phyloP scores from a whole-genome alignment of 768 basidiomycete species.

The Porphyrellus cyaneotinctus region DNA sequence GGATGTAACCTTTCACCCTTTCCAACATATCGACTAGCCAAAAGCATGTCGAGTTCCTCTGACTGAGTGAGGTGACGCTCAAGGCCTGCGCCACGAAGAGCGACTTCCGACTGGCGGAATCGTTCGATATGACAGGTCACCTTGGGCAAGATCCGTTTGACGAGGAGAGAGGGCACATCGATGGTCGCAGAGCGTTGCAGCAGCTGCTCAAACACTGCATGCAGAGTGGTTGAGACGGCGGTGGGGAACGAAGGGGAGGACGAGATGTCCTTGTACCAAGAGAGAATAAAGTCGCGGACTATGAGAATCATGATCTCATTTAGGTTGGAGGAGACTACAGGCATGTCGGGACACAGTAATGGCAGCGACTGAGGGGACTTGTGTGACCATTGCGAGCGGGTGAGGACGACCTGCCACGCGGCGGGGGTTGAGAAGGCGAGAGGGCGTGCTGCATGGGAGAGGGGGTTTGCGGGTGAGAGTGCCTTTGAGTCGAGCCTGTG shows the following conservation, averaged over 20 bases:
- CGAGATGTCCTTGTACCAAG: constrained; percentile 88
- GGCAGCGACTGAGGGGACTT: constrained; percentile 63
- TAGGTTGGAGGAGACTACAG: constrained; percentile 63
- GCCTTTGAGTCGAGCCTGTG: constrained; percentile 52
- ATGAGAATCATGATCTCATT: constrained; percentile 80
- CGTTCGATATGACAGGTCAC: constrained; percentile 86
- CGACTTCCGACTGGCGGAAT: constrained; percentile 85
- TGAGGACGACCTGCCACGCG: constrained; percentile 90
- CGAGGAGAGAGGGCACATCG: constrained; percentile 73
- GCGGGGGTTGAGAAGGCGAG: constrained; percentile 88
- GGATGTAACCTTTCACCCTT: constrained; percentile 70
- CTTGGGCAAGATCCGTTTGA: constrained; percentile 83
- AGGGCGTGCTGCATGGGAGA: constrained; percentile 62
- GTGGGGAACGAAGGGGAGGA: constrained; percentile 84
- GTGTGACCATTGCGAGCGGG: constrained; percentile 87
- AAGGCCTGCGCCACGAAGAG: constrained; percentile 75
- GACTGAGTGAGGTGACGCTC: constrained; percentile 84
- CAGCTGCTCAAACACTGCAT: constrained; percentile 58
- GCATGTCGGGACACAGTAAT: constrained; percentile 60
- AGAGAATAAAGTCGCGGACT: constrained; percentile 80
- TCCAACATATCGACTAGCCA: constrained; percentile 75
- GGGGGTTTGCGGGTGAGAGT: constrained; percentile 31
- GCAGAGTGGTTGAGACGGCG: constrained; percentile 73
- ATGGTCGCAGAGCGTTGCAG: constrained; percentile 52
- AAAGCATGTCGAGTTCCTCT: constrained; percentile 81